These are phyloP conservation scores for Colletotrichum tamarilloi DNA, from an alignment of 2,329 filamentous ascomycete genomes.

Conservation along the genomic window DNA sequence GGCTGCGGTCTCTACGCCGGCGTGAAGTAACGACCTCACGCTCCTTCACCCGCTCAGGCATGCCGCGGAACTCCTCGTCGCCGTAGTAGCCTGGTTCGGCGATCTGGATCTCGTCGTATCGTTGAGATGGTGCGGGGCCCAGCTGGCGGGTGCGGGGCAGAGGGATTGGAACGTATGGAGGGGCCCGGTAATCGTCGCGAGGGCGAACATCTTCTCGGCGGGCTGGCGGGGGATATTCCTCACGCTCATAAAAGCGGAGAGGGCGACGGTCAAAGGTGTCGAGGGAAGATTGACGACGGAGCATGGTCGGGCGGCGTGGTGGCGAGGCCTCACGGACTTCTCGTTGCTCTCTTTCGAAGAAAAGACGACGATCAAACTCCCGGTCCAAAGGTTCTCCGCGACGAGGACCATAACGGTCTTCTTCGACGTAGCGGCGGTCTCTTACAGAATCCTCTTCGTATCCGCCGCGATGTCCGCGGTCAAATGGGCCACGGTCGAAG, in stretches of 20 bases:
- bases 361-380: constrained; percentile 66
- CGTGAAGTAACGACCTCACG: constrained; percentile 66
- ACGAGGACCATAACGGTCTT: constrained; percentile 56
- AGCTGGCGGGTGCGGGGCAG: constrained; percentile 72
- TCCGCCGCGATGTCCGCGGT: constrained; percentile 43
- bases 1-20: constrained; percentile 57
- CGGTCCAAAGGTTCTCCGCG: constrained; percentile 43
- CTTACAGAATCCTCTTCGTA: constrained; percentile 60
- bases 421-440: constrained; percentile 67
- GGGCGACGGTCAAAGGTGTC: constrained; percentile 90
- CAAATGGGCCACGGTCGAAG: constrained; percentile 56
- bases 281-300: constrained; percentile 87
- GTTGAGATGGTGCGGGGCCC: constrained; percentile 65
- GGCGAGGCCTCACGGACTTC: constrained; percentile 64
- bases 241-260: constrained; percentile 62
- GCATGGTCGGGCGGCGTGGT: constrained; percentile 71
- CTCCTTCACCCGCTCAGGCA: constrained; percentile 70
- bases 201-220: constrained; percentile 56
- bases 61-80: constrained; percentile 77
- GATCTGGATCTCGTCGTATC: constrained; percentile 73
- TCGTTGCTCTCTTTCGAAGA: constrained; percentile 63
- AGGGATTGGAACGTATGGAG: constrained; percentile 70
- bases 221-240: constrained; percentile 72
- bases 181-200: constrained; percentile 65
- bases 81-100: constrained; percentile 76